Conservation (phyloP, 768 basidiomycete species). For the Serendipita indica region DNA sequence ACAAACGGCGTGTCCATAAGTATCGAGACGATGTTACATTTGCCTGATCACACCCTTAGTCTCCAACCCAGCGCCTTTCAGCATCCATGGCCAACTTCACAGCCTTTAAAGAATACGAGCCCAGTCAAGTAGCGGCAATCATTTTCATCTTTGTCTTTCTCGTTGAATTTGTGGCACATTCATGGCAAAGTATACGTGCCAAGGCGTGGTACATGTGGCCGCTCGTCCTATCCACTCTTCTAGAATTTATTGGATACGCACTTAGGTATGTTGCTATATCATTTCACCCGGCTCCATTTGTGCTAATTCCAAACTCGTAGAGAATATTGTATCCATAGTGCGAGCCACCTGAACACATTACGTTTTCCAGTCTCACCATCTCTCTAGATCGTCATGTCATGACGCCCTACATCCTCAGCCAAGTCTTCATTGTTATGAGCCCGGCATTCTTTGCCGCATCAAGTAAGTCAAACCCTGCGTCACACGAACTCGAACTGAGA, state of each 20-base stretch:
- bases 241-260: not conserved
- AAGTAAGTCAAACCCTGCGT: not conserved
- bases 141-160: not conserved
- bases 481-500: not conserved
- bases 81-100: not conserved
- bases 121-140: not conserved
- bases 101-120: not conserved
- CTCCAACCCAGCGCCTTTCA: too few relatives aligned
- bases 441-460: not conserved
- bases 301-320: not conserved
- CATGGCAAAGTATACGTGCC: not conserved
- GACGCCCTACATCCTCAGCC: not conserved
- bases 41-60: too few relatives aligned
- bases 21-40: too few relatives aligned
- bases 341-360: not conserved
- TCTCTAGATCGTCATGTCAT: not conserved
- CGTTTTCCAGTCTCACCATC: not conserved
- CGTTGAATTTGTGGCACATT: not conserved
- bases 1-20: too few relatives aligned
- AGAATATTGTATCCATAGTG: constrained; percentile 2
- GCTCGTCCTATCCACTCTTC: not conserved
- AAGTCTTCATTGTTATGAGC: not conserved
- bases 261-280: not conserved
- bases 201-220: constrained; percentile 1
- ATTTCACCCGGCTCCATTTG: not conserved